Conservation (phyloP, 345 rosid genomes). For the Acer saccharum region DNA sequence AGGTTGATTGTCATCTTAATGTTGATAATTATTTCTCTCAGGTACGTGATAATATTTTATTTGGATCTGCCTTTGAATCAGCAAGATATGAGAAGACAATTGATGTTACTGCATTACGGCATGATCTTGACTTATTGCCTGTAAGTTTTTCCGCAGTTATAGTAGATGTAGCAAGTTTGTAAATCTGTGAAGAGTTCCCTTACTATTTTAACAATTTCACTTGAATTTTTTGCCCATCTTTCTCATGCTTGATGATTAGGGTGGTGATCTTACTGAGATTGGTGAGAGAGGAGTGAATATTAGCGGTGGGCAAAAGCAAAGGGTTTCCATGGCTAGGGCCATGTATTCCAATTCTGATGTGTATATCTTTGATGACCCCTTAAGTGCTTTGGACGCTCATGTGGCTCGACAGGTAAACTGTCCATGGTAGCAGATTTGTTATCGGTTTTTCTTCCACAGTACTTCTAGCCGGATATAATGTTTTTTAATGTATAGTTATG, state of each 20-base stretch:
- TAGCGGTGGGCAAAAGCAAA: slow-evolving; percentile 99
- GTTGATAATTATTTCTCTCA: slow-evolving; percentile 29
- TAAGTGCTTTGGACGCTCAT: slow-evolving; percentile 98
- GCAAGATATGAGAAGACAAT: slow-evolving; percentile 78
- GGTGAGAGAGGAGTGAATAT: slow-evolving; percentile 99
- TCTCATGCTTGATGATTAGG: slow-evolving; percentile 52
- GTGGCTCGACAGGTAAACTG: slow-evolving; percentile 88
- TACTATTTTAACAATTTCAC: slow-evolving; percentile 6
- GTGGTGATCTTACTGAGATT: slow-evolving; percentile 99
- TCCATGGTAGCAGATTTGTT: slow-evolving; percentile 9
- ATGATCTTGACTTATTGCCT: slow-evolving; percentile 90
- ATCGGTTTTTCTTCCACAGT: background rate
- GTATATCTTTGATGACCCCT: slow-evolving; percentile 92
- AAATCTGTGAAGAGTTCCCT: slow-evolving; percentile 13
- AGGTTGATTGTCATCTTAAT: slow-evolving; percentile 16
- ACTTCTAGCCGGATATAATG: slow-evolving; percentile 8
- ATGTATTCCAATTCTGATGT: slow-evolving; percentile 91
- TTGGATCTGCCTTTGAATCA: slow-evolving; percentile 82
- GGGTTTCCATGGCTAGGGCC: slow-evolving; percentile 99
- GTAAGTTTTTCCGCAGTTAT: slow-evolving; percentile 49
- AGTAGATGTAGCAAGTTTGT: slow-evolving; percentile 8
- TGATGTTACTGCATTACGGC: slow-evolving; percentile 88
- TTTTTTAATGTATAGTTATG: slow-evolving; percentile 1
- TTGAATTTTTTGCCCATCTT: slow-evolving; percentile 24
- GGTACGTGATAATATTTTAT: slow-evolving; percentile 94